These are phyloP conservation scores for Globisporangium alternatum DNA, from an alignment of 352 stramenopile genomes.

Conservation along the genomic window DNA sequence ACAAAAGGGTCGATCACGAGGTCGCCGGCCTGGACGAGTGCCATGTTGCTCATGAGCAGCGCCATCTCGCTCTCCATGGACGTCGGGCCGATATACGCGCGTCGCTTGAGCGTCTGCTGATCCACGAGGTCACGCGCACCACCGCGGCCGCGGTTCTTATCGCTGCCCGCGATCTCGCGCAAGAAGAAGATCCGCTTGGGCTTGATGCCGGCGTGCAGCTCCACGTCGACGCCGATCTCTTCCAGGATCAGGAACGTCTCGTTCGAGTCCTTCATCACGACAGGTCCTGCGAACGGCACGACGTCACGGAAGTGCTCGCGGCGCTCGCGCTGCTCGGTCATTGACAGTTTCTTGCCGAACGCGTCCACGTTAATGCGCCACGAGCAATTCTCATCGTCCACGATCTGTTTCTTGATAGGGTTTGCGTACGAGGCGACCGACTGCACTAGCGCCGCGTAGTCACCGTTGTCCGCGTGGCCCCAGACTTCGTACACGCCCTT, in stretches of 20 bases:
- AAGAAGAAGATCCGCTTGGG: slow-evolving; percentile 74
- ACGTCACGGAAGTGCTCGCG: slow-evolving; percentile 49
- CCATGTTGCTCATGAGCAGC: slow-evolving; percentile 94
- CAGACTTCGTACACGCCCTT: slow-evolving; percentile 85
- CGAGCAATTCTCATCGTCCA: slow-evolving; percentile 41
- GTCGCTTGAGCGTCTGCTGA: slow-evolving; percentile 92
- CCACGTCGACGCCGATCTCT: slow-evolving; percentile 60
- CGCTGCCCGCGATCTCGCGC: slow-evolving; percentile 62
- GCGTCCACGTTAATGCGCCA: slow-evolving; percentile 80
- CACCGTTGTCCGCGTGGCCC: slow-evolving; percentile 29
- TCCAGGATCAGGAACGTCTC: slow-evolving; percentile 79
- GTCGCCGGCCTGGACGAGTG: slow-evolving; percentile 58
- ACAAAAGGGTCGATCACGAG: slow-evolving; percentile 97
- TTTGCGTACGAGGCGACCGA: slow-evolving; percentile 35
- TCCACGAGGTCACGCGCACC: slow-evolving; percentile 78
- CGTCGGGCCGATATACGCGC: slow-evolving; percentile 95
- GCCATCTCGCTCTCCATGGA: slow-evolving; percentile 97
- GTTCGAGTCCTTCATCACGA: slow-evolving; percentile 63
- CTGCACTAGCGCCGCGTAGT: slow-evolving; percentile 52
- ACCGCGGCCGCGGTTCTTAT: slow-evolving; percentile 68
- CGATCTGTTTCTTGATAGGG: slow-evolving; percentile 40
- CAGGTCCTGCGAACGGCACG: slow-evolving; percentile 64
- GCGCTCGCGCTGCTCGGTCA: slow-evolving; percentile 53
- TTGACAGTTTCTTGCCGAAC: slow-evolving; percentile 80
- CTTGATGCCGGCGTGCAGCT: slow-evolving; percentile 29